phyloP scores from a whole-genome alignment of 2,329 filamentous ascomycete genomes.

The Massarina eburnea region DNA sequence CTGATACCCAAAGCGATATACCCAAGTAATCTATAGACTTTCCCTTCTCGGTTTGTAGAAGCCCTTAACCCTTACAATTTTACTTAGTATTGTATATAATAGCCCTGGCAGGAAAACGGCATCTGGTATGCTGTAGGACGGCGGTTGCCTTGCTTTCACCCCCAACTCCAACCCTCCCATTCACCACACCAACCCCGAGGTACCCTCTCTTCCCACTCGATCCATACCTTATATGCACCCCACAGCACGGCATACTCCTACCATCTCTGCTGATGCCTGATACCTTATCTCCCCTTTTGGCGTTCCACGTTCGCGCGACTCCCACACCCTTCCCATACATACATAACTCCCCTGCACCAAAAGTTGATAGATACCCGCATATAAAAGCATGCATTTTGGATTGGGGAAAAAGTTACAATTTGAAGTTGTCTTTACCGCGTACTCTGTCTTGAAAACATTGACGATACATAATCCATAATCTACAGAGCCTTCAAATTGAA shows the following conservation, averaged over 20 bases:
- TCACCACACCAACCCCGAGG: not conserved
- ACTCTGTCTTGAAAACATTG: too few relatives aligned
- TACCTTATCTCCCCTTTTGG: not conserved
- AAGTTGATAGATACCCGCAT: not conserved
- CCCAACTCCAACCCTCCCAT: not conserved
- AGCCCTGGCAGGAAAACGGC: not conserved
- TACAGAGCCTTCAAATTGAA: too few relatives aligned
- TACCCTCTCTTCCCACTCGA: not conserved
- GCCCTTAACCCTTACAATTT: not conserved
- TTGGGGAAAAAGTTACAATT: too few relatives aligned
- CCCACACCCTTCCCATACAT: not conserved
- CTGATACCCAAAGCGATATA: constrained; percentile 4
- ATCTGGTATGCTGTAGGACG: not conserved
- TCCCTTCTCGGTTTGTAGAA: not conserved
- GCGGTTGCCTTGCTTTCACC: not conserved
- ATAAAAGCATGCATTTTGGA: not conserved
- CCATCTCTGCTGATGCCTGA: not conserved
- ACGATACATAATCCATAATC: too few relatives aligned
- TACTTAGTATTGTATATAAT: not conserved
- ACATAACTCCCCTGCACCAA: not conserved
- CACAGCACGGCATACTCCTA: too few relatives aligned
- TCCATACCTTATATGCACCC: not conserved
- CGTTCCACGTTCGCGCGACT: not conserved
- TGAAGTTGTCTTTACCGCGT: too few relatives aligned
- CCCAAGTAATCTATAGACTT: constrained; percentile 1